Evolutionary conservation across 164 flowering plant genomes (phyloP).

Genomic region (Platanus orientalis): DNA sequence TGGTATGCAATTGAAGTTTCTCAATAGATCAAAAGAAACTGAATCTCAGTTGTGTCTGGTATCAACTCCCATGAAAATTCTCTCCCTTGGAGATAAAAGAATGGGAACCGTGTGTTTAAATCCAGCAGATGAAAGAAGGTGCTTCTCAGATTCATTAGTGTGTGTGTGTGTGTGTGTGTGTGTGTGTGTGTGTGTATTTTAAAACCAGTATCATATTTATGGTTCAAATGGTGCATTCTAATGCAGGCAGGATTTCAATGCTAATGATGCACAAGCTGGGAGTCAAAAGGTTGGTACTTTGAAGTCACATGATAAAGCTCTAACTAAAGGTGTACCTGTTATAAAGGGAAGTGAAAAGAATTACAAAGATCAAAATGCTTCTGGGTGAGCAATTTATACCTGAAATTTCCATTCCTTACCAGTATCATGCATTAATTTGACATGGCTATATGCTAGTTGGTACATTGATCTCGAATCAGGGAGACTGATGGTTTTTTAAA

Average conservation of each 20-base stretch:
- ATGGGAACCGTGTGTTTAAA: slow-evolving; percentile 6
- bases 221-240: slow-evolving; percentile 2
- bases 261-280: slow-evolving; percentile 21
- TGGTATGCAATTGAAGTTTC: slow-evolving; percentile 18
- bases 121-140: slow-evolving; percentile 31
- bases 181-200: no score
- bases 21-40: slow-evolving; percentile 21
- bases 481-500: neutral
- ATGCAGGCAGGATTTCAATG: slow-evolving; percentile 23
- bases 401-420: neutral
- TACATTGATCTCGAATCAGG: neutral
- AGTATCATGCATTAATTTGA: neutral
- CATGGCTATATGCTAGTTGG: neutral
- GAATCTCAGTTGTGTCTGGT: slow-evolving; percentile 13
- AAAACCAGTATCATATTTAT: neutral
- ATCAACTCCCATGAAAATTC: slow-evolving; percentile 9
- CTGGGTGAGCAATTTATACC: slow-evolving; percentile 16
- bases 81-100: slow-evolving; percentile 16
- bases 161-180: no score
- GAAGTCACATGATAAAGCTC: slow-evolving; percentile 15
- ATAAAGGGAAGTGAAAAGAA: slow-evolving; percentile 15
- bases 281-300: slow-evolving; percentile 17
- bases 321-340: slow-evolving; percentile 16
- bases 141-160: slow-evolving; percentile 2
- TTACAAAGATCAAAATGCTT: slow-evolving; percentile 5